Conservation (phyloP, 768 basidiomycete species). For the Auriscalpium vulgare region DNA sequence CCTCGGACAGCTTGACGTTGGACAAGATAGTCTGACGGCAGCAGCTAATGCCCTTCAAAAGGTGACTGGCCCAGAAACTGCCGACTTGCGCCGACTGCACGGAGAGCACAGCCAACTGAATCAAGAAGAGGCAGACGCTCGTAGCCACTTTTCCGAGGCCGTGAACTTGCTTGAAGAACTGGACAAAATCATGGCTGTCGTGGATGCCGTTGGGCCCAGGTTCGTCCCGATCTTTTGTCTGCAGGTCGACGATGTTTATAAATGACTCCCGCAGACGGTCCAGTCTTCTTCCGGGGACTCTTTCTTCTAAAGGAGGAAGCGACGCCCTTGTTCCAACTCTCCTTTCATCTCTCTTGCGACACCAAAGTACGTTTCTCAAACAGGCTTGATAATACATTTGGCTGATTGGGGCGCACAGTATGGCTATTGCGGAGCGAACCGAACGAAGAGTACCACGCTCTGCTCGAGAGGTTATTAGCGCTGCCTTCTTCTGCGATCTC, state of each 20-base stretch:
- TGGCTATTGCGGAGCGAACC: conserved; percentile 58
- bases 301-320: background rate
- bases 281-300: conserved; percentile 1
- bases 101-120: conserved; percentile 44
- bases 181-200: conserved; percentile 41
- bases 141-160: conserved; percentile 47
- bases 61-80: conserved; percentile 47
- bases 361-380: conserved; percentile 47
- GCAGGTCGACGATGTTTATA: background rate
- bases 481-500: conserved; percentile 49
- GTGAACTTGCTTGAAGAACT: conserved; percentile 54
- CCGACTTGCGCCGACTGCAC: conserved; percentile 46
- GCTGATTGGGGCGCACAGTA: conserved; percentile 30
- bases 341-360: conserved; percentile 52
- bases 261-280: conserved; percentile 6
- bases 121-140: conserved; percentile 38
- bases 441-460: conserved; percentile 39
- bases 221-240: conserved; percentile 20
- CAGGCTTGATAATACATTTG: conserved; percentile 2
- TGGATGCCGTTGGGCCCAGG: conserved; percentile 42
- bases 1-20: conserved; percentile 51
- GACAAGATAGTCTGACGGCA: conserved; percentile 41
- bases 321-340: conserved; percentile 56
- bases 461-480: conserved; percentile 51
- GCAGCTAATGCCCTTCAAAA: conserved; percentile 40